phyloP scores from a whole-genome alignment of 1,284 basidiomycete genomes.

The Tetrapyrgos nigripes region DNA sequence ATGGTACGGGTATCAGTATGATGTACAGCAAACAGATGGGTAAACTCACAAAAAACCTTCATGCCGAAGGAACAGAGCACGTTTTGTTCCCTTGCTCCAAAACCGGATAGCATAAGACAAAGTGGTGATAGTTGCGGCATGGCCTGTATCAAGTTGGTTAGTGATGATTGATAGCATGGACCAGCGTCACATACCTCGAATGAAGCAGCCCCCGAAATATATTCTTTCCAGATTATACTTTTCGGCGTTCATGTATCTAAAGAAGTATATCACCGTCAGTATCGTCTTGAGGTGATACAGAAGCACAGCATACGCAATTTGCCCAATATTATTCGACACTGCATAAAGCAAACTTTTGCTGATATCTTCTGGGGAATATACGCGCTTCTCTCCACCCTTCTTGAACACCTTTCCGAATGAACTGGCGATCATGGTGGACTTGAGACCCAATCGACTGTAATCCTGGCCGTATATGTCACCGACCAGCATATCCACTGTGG shows the following conservation, averaged over 20 bases:
- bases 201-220: conserved; percentile 98
- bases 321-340: conserved; percentile 98
- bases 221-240: conserved; percentile 98
- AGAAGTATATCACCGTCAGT: conserved; percentile 6
- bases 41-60: conserved; percentile 94
- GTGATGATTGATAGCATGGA: not conserved
- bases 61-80: conserved; percentile 95
- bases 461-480: conserved; percentile 99
- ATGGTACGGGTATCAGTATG: conserved; percentile 22
- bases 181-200: not conserved
- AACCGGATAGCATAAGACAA: conserved; percentile 99
- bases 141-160: conserved; percentile 60
- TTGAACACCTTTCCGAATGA: conserved; percentile 99
- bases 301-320: conserved; percentile 87
- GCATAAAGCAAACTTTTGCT: conserved; percentile 95
- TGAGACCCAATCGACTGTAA: conserved; percentile 93
- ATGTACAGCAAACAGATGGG: conserved; percentile 13
- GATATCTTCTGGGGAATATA: conserved; percentile 93
- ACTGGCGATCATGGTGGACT: conserved; percentile 97
- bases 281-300: conserved; percentile 18
- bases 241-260: conserved; percentile 98
- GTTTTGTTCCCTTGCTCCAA: conserved; percentile 98
- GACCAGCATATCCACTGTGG: conserved; percentile 97
- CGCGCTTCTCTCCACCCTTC: conserved; percentile 78
- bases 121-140: conserved; percentile 96